A percentile compares a stretch with the other conserved stretches of the same genome.
phyloP scores from a whole-genome alignment of 345 rosid species.

The Lepidium africanum region DNA sequence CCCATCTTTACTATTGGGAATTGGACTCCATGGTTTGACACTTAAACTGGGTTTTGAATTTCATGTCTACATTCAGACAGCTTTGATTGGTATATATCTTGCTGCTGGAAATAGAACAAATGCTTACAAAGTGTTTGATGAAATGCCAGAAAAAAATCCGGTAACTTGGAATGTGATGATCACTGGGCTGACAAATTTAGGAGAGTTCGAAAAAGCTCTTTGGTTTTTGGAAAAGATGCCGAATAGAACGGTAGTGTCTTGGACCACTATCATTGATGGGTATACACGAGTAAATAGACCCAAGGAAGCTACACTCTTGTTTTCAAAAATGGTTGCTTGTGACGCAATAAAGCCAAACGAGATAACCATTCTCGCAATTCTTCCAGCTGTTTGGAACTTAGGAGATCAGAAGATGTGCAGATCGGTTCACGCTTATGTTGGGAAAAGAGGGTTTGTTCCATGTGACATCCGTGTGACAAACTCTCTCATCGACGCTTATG shows the following conservation, averaged over 20 bases:
- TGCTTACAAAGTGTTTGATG: slow-evolving; percentile 50
- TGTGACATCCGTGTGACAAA: slow-evolving; percentile 56
- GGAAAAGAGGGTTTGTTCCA: slow-evolving; percentile 47
- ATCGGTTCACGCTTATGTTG: slow-evolving; percentile 54
- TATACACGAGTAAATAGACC: slow-evolving; percentile 41
- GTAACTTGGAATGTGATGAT: slow-evolving; percentile 86
- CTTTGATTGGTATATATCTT: slow-evolving; percentile 41
- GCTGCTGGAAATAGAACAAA: slow-evolving; percentile 20
- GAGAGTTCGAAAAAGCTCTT: slow-evolving; percentile 50
- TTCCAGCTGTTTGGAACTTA: slow-evolving; percentile 51
- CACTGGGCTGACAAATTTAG: slow-evolving; percentile 56
- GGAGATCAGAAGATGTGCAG: slow-evolving; percentile 43
- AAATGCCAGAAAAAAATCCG: slow-evolving; percentile 51
- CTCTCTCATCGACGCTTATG: slow-evolving; percentile 59
- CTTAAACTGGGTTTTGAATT: slow-evolving; percentile 50
- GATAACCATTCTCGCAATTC: slow-evolving; percentile 56
- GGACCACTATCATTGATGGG: slow-evolving; percentile 85
- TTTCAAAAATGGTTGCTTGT: slow-evolving; percentile 50
- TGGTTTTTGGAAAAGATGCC: slow-evolving; percentile 60
- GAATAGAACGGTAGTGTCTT: slow-evolving; percentile 53
- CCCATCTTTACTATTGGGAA: slow-evolving; percentile 28
- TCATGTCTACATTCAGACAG: slow-evolving; percentile 69
- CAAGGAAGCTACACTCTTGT: slow-evolving; percentile 52
- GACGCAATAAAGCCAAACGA: slow-evolving; percentile 50
- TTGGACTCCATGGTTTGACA: slow-evolving; percentile 52